Evolutionary conservation across 148 eudicot species (phyloP), one percentile per base, ranked within the genome.

Genomic region (Fallopia convolvulus): DNA sequence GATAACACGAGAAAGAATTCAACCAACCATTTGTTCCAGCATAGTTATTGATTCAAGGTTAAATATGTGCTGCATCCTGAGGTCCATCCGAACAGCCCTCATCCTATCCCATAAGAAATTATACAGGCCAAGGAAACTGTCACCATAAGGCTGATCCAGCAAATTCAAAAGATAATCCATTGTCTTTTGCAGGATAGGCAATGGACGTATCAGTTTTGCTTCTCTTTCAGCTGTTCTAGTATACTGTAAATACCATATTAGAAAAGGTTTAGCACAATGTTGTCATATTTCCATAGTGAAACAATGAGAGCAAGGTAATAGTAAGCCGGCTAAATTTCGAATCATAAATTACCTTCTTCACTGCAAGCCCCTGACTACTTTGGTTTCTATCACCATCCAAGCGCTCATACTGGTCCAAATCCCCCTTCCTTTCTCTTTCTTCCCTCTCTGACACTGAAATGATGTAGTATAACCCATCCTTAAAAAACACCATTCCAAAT

Each of bases 81-180:
- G 86, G 80, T 93, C 98, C 97, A 95, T 95, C 80, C 99, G 90
- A 63, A 95, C 84, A 36, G 99, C 98, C 79, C 99, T 85, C 98
- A 93, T 95, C 82, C 99, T 89, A 83, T 95, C 99, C 99, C 99
- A 95, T 85, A 95, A 83, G 85, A 95, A 95, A 83, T 95, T 93
- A 75, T 95, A 93, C 83, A 95, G 80, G 70, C 92, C 84, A 79
- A 95, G 99, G 79, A 95, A 88, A 42, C 81, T 89, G 39, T 88
- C 97, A 83, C 88, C 88, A 80, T 95, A 95, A 81, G 93, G 92
- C 78, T 83, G 90, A 71, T 87, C 92, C 61, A 95, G 91, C 85
- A 95, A 86, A 82, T 79, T 81, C 41, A 95, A 82, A 77, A 95
- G 99, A 86, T 95, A 93, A 49, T 84, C 89, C 89, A 95, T 88